These are phyloP conservation scores for Backusella luteola DNA, from an alignment of 192 early-diverging fungal species.

Conservation along the genomic window DNA sequence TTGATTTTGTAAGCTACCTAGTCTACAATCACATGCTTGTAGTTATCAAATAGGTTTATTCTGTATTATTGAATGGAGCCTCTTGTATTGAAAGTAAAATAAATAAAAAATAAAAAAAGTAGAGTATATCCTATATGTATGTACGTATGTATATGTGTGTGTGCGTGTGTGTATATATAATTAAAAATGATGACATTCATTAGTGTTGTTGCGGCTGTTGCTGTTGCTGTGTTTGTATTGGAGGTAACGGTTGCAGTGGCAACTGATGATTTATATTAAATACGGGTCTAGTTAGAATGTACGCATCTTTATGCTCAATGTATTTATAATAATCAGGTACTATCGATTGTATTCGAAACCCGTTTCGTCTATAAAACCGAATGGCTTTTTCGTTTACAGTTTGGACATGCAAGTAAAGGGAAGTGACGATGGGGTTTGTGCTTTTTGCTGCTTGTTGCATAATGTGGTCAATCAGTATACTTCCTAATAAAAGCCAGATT, in stretches of 20 bases:
- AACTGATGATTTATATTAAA: not conserved
- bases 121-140: too few relatives aligned
- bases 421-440: not conserved
- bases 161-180: too few relatives aligned
- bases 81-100: too few relatives aligned
- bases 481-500: not conserved
- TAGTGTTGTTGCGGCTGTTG: not conserved
- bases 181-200: not conserved
- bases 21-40: too few relatives aligned
- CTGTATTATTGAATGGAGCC: too few relatives aligned
- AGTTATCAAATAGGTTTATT: too few relatives aligned
- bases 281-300: slow-evolving; percentile 6
- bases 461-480: slow-evolving; percentile 7
- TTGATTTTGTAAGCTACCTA: too few relatives aligned
- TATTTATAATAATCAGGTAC: slow-evolving; percentile 8
- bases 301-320: slow-evolving; percentile 17
- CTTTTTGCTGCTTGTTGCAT: not conserved
- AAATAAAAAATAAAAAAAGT: too few relatives aligned
- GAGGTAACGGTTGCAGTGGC: not conserved
- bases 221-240: not conserved
- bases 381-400: slow-evolving; percentile 3
- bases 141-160: too few relatives aligned
- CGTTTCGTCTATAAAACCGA: slow-evolving; percentile 7
- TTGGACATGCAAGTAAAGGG: slow-evolving; percentile 16
- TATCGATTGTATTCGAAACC: not conserved